A percentile compares a stretch with the other conserved stretches of the same genome.
phyloP scores from a whole-genome alignment of 2,329 filamentous ascomycete genomes.

The Ophiostoma populinum region DNA sequence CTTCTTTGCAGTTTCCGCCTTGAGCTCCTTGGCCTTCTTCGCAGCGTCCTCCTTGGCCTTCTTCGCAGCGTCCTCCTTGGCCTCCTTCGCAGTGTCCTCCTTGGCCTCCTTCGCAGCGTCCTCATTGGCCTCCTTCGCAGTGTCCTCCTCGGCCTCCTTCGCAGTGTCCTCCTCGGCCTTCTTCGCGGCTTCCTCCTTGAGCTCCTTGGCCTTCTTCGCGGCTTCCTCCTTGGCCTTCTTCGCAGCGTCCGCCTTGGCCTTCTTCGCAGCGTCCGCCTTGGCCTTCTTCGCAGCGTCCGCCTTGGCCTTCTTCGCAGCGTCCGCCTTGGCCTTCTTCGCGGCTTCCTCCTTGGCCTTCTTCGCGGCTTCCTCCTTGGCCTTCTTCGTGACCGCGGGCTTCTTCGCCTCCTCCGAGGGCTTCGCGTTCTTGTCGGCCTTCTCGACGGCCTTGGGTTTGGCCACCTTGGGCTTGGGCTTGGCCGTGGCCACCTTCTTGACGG shows the following conservation, averaged over 20 bases:
- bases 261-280: conserved; percentile 11
- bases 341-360: too few relatives aligned
- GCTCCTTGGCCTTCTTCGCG: conserved; percentile 1
- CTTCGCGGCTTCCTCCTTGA: not conserved
- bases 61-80: conserved; percentile 5
- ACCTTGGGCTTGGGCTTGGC: conserved; percentile 11
- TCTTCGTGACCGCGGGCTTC: conserved; percentile 5
- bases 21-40: conserved; percentile 1
- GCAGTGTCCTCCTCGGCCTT: conserved; percentile 14
- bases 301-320: conserved; percentile 15
- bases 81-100: too few relatives aligned
- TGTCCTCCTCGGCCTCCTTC: conserved; percentile 12
- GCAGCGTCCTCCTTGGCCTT: too few relatives aligned
- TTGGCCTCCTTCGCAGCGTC: conserved; percentile 11
- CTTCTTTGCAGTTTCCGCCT: conserved; percentile 13
- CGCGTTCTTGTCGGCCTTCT: conserved; percentile 13
- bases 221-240: conserved; percentile 7
- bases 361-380: not conserved
- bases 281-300: conserved; percentile 11
- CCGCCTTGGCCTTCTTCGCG: conserved; percentile 6
- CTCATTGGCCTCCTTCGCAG: conserved; percentile 13
- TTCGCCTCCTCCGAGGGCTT: conserved; percentile 13
- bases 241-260: too few relatives aligned
- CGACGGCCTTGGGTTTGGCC: conserved; percentile 13
- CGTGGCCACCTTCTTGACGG: conserved; percentile 25